Conservation (phyloP, 108 stramenopile genomes). For the Epithemia pelagica region DNA sequence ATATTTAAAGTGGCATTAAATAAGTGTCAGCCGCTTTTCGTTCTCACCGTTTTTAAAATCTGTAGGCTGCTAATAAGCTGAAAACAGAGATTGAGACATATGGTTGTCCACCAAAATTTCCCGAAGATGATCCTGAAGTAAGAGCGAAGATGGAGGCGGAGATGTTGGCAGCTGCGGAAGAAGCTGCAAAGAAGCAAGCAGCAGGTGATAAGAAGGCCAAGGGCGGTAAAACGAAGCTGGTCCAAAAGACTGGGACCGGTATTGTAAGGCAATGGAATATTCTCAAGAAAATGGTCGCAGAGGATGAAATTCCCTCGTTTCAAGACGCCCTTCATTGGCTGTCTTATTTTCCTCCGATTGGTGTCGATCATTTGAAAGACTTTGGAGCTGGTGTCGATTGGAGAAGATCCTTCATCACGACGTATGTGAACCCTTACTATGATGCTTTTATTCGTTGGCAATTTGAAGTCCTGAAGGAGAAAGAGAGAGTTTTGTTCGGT, state of each 20-base stretch:
- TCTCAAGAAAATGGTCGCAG: conserved; percentile 77
- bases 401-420: conserved; percentile 97
- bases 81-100: conserved; percentile 84
- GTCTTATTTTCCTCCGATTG: conserved; percentile 93
- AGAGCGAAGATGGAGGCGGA: conserved; percentile 81
- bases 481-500: conserved; percentile 85
- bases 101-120: conserved; percentile 88
- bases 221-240: conserved; percentile 81
- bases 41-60: background rate
- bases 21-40: background rate
- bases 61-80: conserved; percentile 95
- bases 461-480: conserved; percentile 80
- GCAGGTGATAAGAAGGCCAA: conserved; percentile 75
- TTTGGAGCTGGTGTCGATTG: conserved; percentile 95
- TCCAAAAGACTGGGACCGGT: conserved; percentile 89
- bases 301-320: conserved; percentile 76
- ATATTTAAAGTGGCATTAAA: too few species aligned
- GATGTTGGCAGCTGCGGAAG: conserved; percentile 50
- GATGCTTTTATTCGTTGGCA: conserved; percentile 97
- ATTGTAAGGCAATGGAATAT: conserved; percentile 95
- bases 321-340: conserved; percentile 94
- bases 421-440: conserved; percentile 93
- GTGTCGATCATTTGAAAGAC: conserved; percentile 80
- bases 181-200: conserved; percentile 30
- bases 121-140: conserved; percentile 82